These are phyloP conservation scores for Fusarium falciforme DNA, from an alignment of 2,329 filamentous ascomycete species.

Conservation along the genomic window DNA sequence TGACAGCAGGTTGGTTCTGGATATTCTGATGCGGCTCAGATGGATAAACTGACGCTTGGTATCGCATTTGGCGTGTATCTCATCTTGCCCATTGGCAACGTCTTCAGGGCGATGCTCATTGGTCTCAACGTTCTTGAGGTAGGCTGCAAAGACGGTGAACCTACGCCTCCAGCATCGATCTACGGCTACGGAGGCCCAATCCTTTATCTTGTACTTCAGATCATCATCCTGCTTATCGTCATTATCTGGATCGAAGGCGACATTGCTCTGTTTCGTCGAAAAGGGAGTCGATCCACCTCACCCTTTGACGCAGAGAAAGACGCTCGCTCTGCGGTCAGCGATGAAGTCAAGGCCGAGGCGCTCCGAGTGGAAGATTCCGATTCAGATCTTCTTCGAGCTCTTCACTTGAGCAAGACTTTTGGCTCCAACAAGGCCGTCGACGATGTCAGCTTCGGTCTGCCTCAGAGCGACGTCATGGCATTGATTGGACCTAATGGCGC, in stretches of 20 bases:
- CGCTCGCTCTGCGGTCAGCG: not conserved
- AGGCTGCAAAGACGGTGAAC: slow-evolving; percentile 71
- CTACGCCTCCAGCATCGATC: slow-evolving; percentile 73
- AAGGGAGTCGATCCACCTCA: not conserved
- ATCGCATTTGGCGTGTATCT: slow-evolving; percentile 33
- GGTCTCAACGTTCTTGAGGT: slow-evolving; percentile 82
- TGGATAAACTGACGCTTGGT: slow-evolving; percentile 18
- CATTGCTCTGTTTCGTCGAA: not conserved
- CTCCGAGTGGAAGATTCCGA: slow-evolving; percentile 45
- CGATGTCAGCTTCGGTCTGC: slow-evolving; percentile 77
- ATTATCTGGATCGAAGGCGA: not conserved
- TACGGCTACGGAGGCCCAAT: slow-evolving; percentile 82
- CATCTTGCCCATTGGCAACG: slow-evolving; percentile 50
- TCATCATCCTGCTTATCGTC: slow-evolving; percentile 54
- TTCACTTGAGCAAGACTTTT: slow-evolving; percentile 77
- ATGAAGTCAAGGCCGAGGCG: slow-evolving; percentile 15
- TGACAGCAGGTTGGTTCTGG: slow-evolving; percentile 22
- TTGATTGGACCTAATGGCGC: slow-evolving; percentile 83
- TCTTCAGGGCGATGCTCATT: slow-evolving; percentile 78
- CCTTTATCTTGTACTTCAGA: slow-evolving; percentile 79
- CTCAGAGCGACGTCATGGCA: slow-evolving; percentile 76
- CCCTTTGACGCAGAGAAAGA: not conserved
- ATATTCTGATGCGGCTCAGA: slow-evolving; percentile 16
- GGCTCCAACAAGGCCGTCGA: slow-evolving; percentile 73
- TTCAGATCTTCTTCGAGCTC: slow-evolving; percentile 67